Base-by-base conservation (phyloP, 202 grass and related monocot genomes). In the Panicum hallii region DNA sequence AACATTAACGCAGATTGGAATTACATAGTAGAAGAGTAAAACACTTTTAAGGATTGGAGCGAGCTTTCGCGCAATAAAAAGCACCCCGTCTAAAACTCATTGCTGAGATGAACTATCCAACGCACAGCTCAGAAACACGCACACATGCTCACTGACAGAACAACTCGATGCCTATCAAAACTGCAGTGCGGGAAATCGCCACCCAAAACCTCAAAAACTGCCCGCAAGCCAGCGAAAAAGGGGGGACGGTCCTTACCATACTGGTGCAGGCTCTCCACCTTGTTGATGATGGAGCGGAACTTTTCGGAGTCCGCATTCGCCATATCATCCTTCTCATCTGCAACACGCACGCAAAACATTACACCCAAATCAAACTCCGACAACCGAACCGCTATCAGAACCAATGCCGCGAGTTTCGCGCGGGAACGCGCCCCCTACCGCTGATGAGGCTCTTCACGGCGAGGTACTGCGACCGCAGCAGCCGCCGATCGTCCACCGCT, bases 301-400 rank as follows among this genome's bases (percentile, higher is more conserved):
- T 89, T 99, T 15, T 46, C 88, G 2, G 91, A 91, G 43, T 95
- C 88, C 26, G 16, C 83, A 28, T 61, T 78, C 23, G 80, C 82
- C 26, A 95, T 89, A 12, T 86, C 86, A 2, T 95, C 91, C 87
- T 81, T 95, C 56, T 98, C 93, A 74, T 98, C 96, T 98, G 62
- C 84, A 32, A 32, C 14, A 53, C 41, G 43, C 42, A 17, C 4
- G 11, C 17, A 9, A 28, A 61, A 26, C 2, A 5, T n/a, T 50
- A 0, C 19, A 65, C 14, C 79, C 0, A 52, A 40, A 50, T 22
- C 41, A 72, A 40, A 30, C 9, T 34, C 52, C n/a, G 36, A 30
- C 65, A 28, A 65, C 63, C 63, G 10, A 63, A 30, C 43, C 9
- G 72, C 65, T 20, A 73, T 57, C 66, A 1, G 4, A 23, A 38